Conservation (phyloP, 805 yeast genomes). For the Candida silvicultrix region DNA sequence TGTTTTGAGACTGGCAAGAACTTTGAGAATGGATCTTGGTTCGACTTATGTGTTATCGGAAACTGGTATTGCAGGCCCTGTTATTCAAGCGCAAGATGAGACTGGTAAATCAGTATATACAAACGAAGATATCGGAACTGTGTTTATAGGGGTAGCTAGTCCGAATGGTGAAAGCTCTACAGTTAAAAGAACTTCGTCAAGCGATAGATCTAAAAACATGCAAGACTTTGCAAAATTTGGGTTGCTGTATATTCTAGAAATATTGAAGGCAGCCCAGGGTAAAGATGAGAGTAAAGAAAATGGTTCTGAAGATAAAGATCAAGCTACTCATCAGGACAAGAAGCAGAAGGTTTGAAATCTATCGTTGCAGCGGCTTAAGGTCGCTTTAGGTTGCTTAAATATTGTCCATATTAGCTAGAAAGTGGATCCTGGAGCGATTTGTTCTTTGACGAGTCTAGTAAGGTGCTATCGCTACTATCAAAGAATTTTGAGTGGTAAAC, state of each 20-base stretch:
- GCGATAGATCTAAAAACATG: slow-evolving; percentile 65
- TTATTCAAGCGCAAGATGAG: slow-evolving; percentile 31
- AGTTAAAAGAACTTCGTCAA: slow-evolving; percentile 36
- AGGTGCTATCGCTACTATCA: too few relatives aligned
- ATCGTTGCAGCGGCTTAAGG: too few relatives aligned
- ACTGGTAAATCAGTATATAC: slow-evolving; percentile 18
- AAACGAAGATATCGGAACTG: slow-evolving; percentile 51
- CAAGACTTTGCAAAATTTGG: slow-evolving; percentile 66
- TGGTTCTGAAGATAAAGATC: not conserved
- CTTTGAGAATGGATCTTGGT: slow-evolving; percentile 73
- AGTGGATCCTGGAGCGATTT: too few relatives aligned
- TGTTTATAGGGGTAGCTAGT: slow-evolving; percentile 64
- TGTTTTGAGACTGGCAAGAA: slow-evolving; percentile 71
- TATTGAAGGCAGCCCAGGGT: slow-evolving; percentile 26
- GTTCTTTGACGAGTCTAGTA: too few relatives aligned
- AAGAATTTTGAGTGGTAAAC: too few relatives aligned
- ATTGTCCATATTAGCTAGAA: too few relatives aligned
- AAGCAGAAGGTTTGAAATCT: slow-evolving; percentile 4
- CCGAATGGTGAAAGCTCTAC: slow-evolving; percentile 50
- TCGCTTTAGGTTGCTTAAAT: too few relatives aligned
- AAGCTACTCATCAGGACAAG: not conserved
- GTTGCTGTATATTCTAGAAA: slow-evolving; percentile 49
- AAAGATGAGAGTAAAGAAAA: not conserved
- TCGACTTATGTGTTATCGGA: slow-evolving; percentile 79
- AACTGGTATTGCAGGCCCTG: slow-evolving; percentile 85